Evolutionary conservation across 352 stramenopile genomes (phyloP).

Genomic region (Phytophthora nicotianae): DNA sequence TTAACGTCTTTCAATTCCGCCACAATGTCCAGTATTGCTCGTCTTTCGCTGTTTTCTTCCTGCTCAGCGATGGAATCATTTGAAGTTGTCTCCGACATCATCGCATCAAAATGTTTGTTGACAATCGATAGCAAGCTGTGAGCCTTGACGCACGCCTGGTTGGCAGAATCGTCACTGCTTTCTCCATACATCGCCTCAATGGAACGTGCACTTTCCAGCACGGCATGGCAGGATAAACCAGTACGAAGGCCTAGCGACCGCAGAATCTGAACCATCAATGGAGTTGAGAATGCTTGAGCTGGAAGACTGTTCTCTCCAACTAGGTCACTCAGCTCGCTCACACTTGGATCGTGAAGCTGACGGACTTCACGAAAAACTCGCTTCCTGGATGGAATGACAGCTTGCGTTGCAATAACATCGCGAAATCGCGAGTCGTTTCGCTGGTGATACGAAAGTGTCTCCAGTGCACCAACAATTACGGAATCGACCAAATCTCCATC

Average conservation of each 20-base stretch:
- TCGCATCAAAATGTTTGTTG: constrained; percentile 80
- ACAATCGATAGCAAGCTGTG: constrained; percentile 66
- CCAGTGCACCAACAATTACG: constrained; percentile 52
- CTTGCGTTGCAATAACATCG: constrained; percentile 39
- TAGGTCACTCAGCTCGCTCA: constrained; percentile 62
- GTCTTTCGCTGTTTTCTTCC: constrained; percentile 15
- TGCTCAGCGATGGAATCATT: constrained; percentile 14
- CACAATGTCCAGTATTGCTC: constrained; percentile 37
- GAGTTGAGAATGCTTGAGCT: constrained; percentile 48
- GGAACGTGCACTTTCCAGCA: constrained; percentile 69
- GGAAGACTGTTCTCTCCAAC: constrained; percentile 74
- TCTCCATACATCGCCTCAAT: constrained; percentile 59
- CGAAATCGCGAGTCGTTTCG: constrained; percentile 56
- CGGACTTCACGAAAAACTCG: constrained; percentile 49
- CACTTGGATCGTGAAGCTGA: constrained; percentile 76
- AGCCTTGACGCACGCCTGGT: constrained; percentile 47
- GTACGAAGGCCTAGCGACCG: constrained; percentile 60
- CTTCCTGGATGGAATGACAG: constrained; percentile 65
- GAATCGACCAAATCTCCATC: constrained; percentile 50
- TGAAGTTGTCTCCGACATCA: constrained; percentile 33
- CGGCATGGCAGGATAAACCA: constrained; percentile 67
- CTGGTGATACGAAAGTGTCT: constrained; percentile 59
- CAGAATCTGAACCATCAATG: constrained; percentile 57
- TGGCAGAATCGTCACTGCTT: constrained; percentile 13
- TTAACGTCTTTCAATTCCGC: constrained; percentile 37